Evolutionary conservation across 163 green algal species (phyloP).

Genomic region (Prototheca wickerhamii): DNA sequence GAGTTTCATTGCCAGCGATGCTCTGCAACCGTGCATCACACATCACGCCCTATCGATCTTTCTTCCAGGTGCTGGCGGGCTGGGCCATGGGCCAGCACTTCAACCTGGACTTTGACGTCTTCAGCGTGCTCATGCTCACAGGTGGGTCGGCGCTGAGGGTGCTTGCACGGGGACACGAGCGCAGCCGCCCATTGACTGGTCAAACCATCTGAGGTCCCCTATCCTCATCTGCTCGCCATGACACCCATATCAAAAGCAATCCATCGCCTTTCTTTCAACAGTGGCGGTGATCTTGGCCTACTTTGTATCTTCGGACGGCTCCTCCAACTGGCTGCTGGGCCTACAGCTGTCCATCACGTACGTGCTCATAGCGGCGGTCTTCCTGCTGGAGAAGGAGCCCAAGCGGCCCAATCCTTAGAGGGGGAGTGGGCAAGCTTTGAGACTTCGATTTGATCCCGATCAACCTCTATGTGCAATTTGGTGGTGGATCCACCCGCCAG

Average conservation of each 20-base stretch:
- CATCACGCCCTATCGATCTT: background rate
- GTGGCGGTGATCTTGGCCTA: conserved; percentile 53
- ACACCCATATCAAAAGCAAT: too few species aligned
- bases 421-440: too few species aligned
- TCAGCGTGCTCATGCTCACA: conserved; percentile 35
- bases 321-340: conserved; percentile 51
- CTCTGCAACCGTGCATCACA: background rate
- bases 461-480: too few species aligned
- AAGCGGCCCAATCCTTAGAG: too few species aligned
- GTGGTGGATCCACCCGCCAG: too few species aligned
- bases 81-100: conserved; percentile 66
- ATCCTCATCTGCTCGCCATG: background rate
- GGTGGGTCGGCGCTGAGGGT: background rate
- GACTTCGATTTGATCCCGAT: too few species aligned
- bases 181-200: background rate
- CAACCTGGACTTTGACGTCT: conserved; percentile 61
- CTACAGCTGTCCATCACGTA: conserved; percentile 37
- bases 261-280: conserved; percentile 2
- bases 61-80: conserved; percentile 45
- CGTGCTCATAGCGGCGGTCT: conserved; percentile 24
- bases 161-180: background rate
- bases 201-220: background rate
- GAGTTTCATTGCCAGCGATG: too few species aligned
- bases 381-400: conserved; percentile 23
- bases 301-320: conserved; percentile 54